These are phyloP conservation scores for Edaphochlamys debaryana DNA, from an alignment of 139 green algal species.

Conservation along the genomic window DNA sequence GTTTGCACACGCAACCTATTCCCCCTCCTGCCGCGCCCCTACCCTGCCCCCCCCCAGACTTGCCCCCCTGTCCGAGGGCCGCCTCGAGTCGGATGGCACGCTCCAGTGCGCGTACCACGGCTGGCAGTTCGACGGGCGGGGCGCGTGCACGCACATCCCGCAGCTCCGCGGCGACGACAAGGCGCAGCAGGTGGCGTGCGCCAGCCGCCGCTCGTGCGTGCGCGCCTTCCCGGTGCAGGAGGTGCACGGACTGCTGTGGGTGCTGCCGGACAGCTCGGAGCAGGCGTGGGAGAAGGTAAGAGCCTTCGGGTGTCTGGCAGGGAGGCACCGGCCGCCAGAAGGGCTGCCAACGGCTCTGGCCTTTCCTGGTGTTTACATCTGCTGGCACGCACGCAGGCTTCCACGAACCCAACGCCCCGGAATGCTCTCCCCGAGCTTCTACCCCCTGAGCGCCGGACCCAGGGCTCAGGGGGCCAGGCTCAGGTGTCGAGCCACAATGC, in stretches of 20 bases:
- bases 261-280: conserved; percentile 17
- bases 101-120: conserved; percentile 63
- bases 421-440: too few species aligned
- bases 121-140: conserved; percentile 51
- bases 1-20: too few species aligned
- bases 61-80: conserved; percentile 55
- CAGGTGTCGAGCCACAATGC: neutral
- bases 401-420: too few species aligned
- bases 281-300: neutral
- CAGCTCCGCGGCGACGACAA: conserved; percentile 38
- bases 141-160: conserved; percentile 53
- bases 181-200: conserved; percentile 21
- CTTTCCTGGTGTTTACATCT: too few species aligned
- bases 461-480: neutral
- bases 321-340: too few species aligned
- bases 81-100: conserved; percentile 54
- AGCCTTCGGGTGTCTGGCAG: too few species aligned
- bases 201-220: conserved; percentile 37
- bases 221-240: conserved; percentile 23
- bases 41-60: conserved; percentile 23
- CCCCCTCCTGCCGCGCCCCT: neutral
- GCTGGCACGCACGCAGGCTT: too few species aligned
- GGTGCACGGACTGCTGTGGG: conserved; percentile 41
- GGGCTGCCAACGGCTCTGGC: too few species aligned
- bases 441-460: neutral